phyloP scores from a whole-genome alignment of 148 eudicot species.

The Bassia scoparia region DNA sequence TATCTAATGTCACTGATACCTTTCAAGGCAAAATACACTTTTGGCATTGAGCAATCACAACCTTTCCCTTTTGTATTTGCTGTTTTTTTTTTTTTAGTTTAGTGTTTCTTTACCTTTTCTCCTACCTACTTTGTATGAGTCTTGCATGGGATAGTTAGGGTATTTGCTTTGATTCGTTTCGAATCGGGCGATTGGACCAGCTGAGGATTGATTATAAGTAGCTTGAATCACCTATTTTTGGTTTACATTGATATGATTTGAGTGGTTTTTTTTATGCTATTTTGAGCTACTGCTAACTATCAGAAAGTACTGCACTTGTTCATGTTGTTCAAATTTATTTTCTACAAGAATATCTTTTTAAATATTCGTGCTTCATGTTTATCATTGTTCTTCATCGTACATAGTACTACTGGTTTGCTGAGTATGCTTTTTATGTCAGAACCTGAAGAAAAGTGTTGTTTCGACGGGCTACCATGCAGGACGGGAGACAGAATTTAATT shows the following conservation, averaged over 20 bases:
- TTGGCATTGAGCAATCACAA: background rate
- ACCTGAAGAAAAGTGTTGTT: constrained; percentile 68
- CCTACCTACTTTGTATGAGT: background rate
- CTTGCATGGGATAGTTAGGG: background rate
- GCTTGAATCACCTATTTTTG: background rate
- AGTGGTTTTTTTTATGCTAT: background rate
- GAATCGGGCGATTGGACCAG: background rate
- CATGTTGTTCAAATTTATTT: background rate
- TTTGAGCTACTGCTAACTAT: background rate
- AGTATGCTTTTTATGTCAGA: constrained; percentile 39
- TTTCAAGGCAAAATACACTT: constrained; percentile 7
- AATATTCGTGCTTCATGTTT: background rate
- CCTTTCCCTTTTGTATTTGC: background rate
- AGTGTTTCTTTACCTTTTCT: background rate
- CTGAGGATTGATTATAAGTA: background rate
- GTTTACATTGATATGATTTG: background rate
- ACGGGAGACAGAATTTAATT: constrained; percentile 49
- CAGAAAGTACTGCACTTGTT: background rate
- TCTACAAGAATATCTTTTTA: background rate
- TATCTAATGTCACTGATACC: background rate
- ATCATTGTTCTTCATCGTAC: background rate
- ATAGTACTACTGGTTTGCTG: background rate
- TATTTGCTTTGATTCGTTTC: background rate
- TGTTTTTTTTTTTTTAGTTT: background rate
- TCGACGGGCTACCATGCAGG: constrained; percentile 45